Evolutionary conservation across 2,329 filamentous ascomycete genomes (phyloP), one percentile per base, ranked within the genome.

Genomic region (Colletotrichum destructivum): DNA sequence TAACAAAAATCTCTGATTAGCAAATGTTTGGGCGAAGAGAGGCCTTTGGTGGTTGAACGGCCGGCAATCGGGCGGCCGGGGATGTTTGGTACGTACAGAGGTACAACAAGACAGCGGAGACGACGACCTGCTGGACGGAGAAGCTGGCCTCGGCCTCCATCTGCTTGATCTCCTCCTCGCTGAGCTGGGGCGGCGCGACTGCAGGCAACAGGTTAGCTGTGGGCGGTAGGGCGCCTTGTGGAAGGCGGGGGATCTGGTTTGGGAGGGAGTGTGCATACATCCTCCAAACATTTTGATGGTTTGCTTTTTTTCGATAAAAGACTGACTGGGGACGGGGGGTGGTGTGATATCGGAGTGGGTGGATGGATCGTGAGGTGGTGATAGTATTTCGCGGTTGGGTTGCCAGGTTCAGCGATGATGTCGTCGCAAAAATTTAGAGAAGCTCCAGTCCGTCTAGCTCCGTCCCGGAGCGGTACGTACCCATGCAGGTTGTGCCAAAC

Each of bases 141-240:
- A 87, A 86, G 78, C 84, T 85, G 62, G 93, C 93, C 80, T 92
- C 88, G 72, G 86, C 85, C 86, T 95, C 93, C 81, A 91, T 88
- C 78, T 86, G 85, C 79, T 87, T 88, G 80, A 95, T 88, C 88
- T 95, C 92, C 81, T 92, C 90, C 71, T 89, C 85, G 71, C 90
- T 90, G 77, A 90, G 88, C 81, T 90, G 91, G 80, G 92, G 92
- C 83, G 93, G 88, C 76, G 87, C 90, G 85, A 90, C 90, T 92
- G 79, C 44, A 60, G 42, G 15, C 31, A 23, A 35, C 16, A 40
- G 31, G 40, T 61, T 31, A 61, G 38, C 47, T 35, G 18, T n/a
- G 44, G 12, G 12, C 16, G 44, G 8, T 18, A 3, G 18, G 23
- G 31, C 12, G 18, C 15, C 11, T 38, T 23, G 42, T 15, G 26